A percentile compares a stretch with the other conserved stretches of the same genome.
phyloP scores from a whole-genome alignment of 2,329 filamentous ascomycete genomes.

The Epichloe baconii region DNA sequence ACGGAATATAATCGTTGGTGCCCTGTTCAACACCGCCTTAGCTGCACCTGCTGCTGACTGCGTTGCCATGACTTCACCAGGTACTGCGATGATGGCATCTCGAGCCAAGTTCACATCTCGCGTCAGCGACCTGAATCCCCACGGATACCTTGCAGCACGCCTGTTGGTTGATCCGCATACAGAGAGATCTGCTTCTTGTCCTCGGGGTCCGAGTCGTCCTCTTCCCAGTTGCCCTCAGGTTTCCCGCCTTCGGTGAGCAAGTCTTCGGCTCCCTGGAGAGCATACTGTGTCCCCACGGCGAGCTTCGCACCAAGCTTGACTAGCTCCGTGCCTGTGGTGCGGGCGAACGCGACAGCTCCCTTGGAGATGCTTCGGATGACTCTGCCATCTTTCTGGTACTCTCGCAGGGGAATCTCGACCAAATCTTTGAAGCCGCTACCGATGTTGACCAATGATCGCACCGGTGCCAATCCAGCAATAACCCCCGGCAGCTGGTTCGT shows the following conservation, averaged over 20 bases:
- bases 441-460: constrained; percentile 85
- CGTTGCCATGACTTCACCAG: constrained; percentile 80
- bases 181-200: constrained; percentile 70
- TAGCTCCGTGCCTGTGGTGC: constrained; percentile 87
- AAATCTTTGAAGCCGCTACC: constrained; percentile 77
- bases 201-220: constrained; percentile 51
- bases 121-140: constrained; percentile 74
- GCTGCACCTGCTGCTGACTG: constrained; percentile 69
- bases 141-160: constrained; percentile 72
- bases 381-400: constrained; percentile 89
- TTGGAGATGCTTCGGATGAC: constrained; percentile 86
- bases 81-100: constrained; percentile 90
- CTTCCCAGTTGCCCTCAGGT: constrained; percentile 36
- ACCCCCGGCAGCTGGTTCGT: constrained; percentile 80
- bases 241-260: constrained; percentile 43
- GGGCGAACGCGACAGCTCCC: constrained; percentile 78
- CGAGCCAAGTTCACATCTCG: constrained; percentile 76
- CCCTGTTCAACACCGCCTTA: constrained; percentile 62
- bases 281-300: constrained; percentile 88
- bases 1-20: constrained; percentile 84
- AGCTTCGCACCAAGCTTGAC: constrained; percentile 89
- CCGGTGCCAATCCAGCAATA: constrained; percentile 74
- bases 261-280: constrained; percentile 77
- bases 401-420: constrained; percentile 76
- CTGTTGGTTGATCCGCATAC: constrained; percentile 88